Percentiles rank a stretch among this genome's conserved stretches.
Evolutionary conservation across 179 eudicot genomes (phyloP).

Genomic region (Silene vulgaris): DNA sequence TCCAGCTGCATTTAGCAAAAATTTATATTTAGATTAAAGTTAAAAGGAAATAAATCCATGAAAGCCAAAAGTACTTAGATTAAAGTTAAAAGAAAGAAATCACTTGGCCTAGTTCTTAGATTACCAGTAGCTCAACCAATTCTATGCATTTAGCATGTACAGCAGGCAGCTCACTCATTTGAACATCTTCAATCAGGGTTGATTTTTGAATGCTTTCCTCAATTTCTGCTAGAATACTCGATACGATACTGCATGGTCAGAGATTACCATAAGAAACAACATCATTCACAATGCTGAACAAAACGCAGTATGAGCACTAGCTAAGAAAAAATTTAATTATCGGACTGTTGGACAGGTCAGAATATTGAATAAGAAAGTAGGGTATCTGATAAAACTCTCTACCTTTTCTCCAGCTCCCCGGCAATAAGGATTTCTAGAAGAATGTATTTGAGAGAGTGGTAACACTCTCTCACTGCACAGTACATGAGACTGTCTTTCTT

Average conservation of each 20-base stretch:
- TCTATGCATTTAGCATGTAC: conserved; percentile 59
- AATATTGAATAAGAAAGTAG: conserved; percentile 5
- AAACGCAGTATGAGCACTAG: not conserved
- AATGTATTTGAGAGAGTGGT: conserved; percentile 66
- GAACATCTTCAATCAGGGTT: conserved; percentile 59
- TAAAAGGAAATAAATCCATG: conserved; percentile 1
- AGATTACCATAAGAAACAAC: conserved; percentile 16
- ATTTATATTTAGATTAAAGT: conserved; percentile 5
- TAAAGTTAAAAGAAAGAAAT: not conserved
- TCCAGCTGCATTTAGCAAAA: conserved; percentile 43
- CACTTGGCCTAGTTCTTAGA: no score
- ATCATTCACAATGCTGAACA: conserved; percentile 7
- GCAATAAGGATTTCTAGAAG: conserved; percentile 63
- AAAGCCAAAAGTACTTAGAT: not conserved
- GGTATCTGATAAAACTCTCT: conserved; percentile 16
- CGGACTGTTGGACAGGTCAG: not conserved
- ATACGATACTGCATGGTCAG: conserved; percentile 48
- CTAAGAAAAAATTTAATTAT: not conserved
- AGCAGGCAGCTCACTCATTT: conserved; percentile 62
- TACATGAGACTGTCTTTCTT: conserved; percentile 63
- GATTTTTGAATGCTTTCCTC: conserved; percentile 63
- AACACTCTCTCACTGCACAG: conserved; percentile 77
- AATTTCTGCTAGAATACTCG: conserved; percentile 61
- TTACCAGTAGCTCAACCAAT: conserved; percentile 64
- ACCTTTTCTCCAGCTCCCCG: conserved; percentile 94